Percentiles rank a stretch among this genome's conserved stretches.
Conservation (phyloP, 192 early-diverging fungal genomes). For the Cetraspora pellucida region DNA sequence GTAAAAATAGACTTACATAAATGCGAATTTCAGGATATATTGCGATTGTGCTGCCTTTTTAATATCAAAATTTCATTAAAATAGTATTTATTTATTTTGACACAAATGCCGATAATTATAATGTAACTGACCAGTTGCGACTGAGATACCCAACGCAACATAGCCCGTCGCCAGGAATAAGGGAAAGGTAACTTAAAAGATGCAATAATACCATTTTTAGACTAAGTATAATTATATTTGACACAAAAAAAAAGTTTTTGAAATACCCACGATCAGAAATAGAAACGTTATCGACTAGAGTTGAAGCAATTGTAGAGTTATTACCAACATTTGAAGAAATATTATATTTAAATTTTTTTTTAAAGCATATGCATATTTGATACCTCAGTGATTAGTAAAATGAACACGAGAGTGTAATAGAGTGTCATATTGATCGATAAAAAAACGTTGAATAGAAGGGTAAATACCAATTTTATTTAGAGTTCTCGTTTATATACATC, state of each 20-base stretch:
- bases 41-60: slow-evolving; percentile 37
- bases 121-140: slow-evolving; percentile 44
- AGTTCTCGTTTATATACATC: too few relatives aligned
- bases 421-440: slow-evolving; percentile 3
- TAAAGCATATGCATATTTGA: not conserved
- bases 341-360: not conserved
- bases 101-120: not conserved
- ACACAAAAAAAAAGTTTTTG: not conserved
- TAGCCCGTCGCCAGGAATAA: slow-evolving; percentile 46
- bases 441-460: too few relatives aligned
- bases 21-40: slow-evolving; percentile 53
- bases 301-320: not conserved
- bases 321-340: not conserved
- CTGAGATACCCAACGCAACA: slow-evolving; percentile 49
- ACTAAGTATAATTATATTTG: not conserved
- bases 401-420: not conserved
- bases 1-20: slow-evolving; percentile 44
- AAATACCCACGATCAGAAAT: not conserved
- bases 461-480: too few relatives aligned
- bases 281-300: not conserved
- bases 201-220: not conserved
- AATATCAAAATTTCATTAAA: not conserved
- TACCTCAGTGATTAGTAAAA: not conserved
- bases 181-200: slow-evolving; percentile 52
- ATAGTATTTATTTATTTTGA: not conserved